phyloP scores from a whole-genome alignment of 2,329 filamentous ascomycete genomes.

The Exophiala lecanii-corni region DNA sequence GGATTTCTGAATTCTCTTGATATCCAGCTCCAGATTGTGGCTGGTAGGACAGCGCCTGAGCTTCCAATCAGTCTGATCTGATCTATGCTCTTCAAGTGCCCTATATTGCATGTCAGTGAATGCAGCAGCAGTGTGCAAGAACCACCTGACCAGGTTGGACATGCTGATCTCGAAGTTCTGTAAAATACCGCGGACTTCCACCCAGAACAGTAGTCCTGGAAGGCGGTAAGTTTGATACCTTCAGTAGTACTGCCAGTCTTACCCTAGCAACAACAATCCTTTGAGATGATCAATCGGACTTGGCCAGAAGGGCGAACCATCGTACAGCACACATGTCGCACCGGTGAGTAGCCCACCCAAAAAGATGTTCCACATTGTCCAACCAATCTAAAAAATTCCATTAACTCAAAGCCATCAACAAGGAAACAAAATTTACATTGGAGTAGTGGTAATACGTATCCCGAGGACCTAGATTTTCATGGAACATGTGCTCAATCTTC shows the following conservation, averaged over 20 bases:
- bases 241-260: no score
- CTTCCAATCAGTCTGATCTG: no score
- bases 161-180: background rate
- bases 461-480: slow-evolving; percentile 40
- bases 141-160: no score
- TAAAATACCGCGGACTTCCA: background rate
- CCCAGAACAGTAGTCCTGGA: background rate
- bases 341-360: slow-evolving; percentile 58
- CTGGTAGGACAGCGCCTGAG: no score
- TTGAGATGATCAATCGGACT: slow-evolving; percentile 58
- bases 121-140: no score
- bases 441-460: slow-evolving; percentile 44
- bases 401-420: no score
- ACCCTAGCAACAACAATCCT: slow-evolving; percentile 10
- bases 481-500: slow-evolving; percentile 57
- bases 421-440: slow-evolving; percentile 25
- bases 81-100: no score
- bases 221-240: no score
- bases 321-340: slow-evolving; percentile 63
- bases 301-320: slow-evolving; percentile 74
- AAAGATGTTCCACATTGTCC: slow-evolving; percentile 43
- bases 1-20: no score
- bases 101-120: no score
- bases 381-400: slow-evolving; percentile 29
- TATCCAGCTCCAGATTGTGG: no score